Base-by-base conservation (phyloP, 495 filamentous ascomycete genomes). In the Stereocaulon alpinum region DNA sequence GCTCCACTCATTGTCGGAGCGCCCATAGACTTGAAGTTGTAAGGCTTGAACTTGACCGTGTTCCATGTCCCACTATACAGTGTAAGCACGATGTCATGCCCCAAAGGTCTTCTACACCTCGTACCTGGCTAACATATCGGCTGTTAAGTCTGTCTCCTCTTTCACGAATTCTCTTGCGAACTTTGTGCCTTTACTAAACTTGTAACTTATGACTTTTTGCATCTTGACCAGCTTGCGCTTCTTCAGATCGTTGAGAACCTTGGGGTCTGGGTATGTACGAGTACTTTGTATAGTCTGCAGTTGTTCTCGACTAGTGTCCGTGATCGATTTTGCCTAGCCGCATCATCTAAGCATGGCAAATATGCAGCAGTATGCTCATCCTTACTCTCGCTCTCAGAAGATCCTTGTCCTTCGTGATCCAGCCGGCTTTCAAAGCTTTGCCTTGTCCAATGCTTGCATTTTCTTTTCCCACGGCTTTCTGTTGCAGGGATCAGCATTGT, bases 21-120 rank as follows among this genome's bases (percentile, higher is more conserved):
- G 59, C 93, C 93, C 61, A 91, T 81, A 18, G 93, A 86, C 60
- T 89, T 90, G 80, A 96, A 97, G 76, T 96, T 98, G 77, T 96
- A 96, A 37, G 91, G 88, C 76, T 98, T 97, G 74, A 96, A 90
- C 32, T 84, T 80, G 11, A 85, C 87, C 37, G 84, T 87, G 76
- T 95, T 91, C 88, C 87, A 91, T 5, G 80, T 73, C 22, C 87
- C 87, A 62, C 80, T 85, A 53, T 14, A 27, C 58, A 60, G 15
- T 18, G 52, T 68, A 41, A 66, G 62, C 60, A 37, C 37, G 58
- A 41, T 15, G 27, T 58, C 2, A 17, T 22, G 12, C 15, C 18
- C 6, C n/a, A 18, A n/a, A 32, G 34, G 45, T 7, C 3, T 52
- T 0, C 1, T 29, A 54, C 4, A 40, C 18, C n/a, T 67, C 18